Base-by-base conservation (phyloP, 306 rosid genomes). In the Cyamopsis tetragonoloba region DNA sequence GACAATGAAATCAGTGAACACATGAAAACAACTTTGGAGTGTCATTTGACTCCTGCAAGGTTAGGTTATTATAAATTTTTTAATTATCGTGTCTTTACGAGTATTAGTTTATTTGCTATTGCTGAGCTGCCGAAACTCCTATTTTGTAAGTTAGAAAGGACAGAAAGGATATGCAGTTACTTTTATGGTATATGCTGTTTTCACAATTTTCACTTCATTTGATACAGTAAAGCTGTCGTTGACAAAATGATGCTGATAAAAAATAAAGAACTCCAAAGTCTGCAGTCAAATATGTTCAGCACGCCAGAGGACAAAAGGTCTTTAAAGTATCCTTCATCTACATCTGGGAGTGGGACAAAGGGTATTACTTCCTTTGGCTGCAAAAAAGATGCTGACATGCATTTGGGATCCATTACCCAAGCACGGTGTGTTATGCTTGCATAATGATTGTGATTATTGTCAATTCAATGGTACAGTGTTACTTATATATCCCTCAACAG, bases 31-130 rank as follows among this genome's bases (percentile, higher is more conserved):
- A 70, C 64, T 55, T 35, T 62, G 47, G 76, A 70, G 63, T 55
- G 37, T 82, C 81, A 84, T 69, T 37, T 65, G 32, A 76, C 15
- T 70, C 64, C 62, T 26, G 9, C 55, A 28, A 72, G 97, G 98
- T 93, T 24, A 44, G 76, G 63, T 63, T 76, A 28, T 79, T 27
- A 15, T 13, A 18, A 50, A 27, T 50, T 19, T 41, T 70, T 27
- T 43, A 24, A 28, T 30, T 39, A 62, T 72, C 53, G 48, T 19
- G 12, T 56, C 56, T 17, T 28, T 54, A 34, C 13, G 14, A 37
- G 13, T 30, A 10, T 22, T 42, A 34, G 10, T 62, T 67, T 77
- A 15, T 72, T 76, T 54, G 28, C 5, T 59, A 39, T 37, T 17
- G 43, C 74, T 50, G 72, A 72, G 70, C 41, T 66, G 39, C 71